Conservation (phyloP, 192 early-diverging fungal genomes). For the Umbelopsis isabellina region DNA sequence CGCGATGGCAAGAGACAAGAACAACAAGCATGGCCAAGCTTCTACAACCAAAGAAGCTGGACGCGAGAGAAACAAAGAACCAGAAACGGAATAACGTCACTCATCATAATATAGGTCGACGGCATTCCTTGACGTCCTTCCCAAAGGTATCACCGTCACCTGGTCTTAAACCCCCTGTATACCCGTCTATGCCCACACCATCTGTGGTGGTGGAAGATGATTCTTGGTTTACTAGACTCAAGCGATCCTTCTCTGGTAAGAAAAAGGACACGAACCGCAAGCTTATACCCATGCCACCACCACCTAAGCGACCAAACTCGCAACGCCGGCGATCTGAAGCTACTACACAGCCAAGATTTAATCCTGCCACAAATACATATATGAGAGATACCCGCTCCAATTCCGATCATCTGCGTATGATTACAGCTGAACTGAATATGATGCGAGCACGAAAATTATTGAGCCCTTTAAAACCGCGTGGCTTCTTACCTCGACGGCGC, state of each 20-base stretch:
- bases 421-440: conserved; percentile 57
- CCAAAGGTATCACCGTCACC: not conserved
- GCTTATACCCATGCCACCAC: conserved; percentile 36
- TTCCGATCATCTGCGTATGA: conserved; percentile 56
- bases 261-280: not conserved
- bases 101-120: not conserved
- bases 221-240: conserved; percentile 3
- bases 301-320: conserved; percentile 1
- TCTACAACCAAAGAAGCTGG: not conserved
- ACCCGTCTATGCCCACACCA: not conserved
- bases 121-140: conserved; percentile 5
- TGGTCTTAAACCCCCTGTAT: conserved; percentile 10
- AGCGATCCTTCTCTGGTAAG: not conserved
- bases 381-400: conserved; percentile 51
- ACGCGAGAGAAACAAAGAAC: not conserved
- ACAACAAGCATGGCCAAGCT: not conserved
- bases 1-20: conserved; percentile 12
- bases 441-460: conserved; percentile 51
- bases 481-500: conserved; percentile 38
- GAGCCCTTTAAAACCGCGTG: conserved; percentile 47
- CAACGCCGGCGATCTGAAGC: conserved; percentile 35
- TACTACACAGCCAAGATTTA: conserved; percentile 35
- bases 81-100: not conserved
- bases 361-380: conserved; percentile 38
- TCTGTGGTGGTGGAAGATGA: not conserved